Evolutionary conservation across 805 yeast species (phyloP), one percentile per base, ranked within the genome.

Genomic region (Lipomyces kockii): DNA sequence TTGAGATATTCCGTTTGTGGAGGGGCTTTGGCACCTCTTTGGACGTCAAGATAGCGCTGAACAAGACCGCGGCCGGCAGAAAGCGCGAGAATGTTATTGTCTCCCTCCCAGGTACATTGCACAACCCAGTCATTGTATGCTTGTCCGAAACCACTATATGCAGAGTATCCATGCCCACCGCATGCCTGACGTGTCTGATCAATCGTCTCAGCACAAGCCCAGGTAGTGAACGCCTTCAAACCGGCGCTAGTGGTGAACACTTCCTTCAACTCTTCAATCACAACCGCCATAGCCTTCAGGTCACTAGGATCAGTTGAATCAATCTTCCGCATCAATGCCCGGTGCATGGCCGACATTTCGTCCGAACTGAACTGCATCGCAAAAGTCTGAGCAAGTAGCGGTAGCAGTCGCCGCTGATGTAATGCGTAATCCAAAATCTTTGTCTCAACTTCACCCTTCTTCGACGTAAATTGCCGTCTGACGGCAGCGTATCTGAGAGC

Each of bases 61-160:
- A 88, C 81, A 52, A 89, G 82, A 32, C 95, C 86, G 78, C 94
- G 88, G 66, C 97, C 98, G 67, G 92, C 86, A 63, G 92, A 88
- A 79, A 91, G 86, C 1, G 92, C 90, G 71, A 93, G 83, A 56
- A 93, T 89, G 75, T 88, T 92, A 82, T 93, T 93, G 79, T 93
- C 98, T 79, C 98, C 98, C 82, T 93, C 98, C 98, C 98, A 93
- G 22, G 98, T 93, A 80, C 97, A 92, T 81, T 93, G 97, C 53
- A 93, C 97, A n/a, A 90, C 97, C 91, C 97, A 94, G 78, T 93
- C 98, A 70, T 85, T 85, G 81, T 87, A 91, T 12, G 92, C 92
- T 77, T 89, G 91, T 53, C 96, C 97, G 77, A 93, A 90, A 1
- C 93, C 97, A 71, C 91, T 87, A 79, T 93, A 93, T n/a, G 92